These are phyloP conservation scores for Sugiyamaella boreocaroliniensis DNA, from an alignment of 805 yeast species.

Conservation along the genomic window DNA sequence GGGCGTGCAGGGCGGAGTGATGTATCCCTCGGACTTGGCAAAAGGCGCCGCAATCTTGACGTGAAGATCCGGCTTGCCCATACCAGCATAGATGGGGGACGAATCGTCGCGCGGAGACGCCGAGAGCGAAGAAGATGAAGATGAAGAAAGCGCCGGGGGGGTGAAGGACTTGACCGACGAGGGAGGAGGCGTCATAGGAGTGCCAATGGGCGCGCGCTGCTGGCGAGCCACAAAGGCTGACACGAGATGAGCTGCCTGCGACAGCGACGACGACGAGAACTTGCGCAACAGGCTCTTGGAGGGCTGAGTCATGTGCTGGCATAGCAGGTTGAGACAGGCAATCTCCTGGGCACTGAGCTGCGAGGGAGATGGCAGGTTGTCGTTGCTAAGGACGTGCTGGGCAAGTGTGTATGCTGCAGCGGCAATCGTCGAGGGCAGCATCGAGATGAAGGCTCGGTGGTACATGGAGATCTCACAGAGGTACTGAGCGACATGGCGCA, in stretches of 20 bases:
- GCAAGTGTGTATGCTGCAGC: conserved; percentile 27
- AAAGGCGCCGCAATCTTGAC: conserved; percentile 6
- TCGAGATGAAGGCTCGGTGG: conserved; percentile 26
- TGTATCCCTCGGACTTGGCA: conserved; percentile 10
- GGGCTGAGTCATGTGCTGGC: conserved; percentile 31
- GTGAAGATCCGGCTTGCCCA: background rate
- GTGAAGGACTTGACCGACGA: conserved; percentile 25
- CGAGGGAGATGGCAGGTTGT: conserved; percentile 10
- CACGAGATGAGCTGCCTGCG: conserved; percentile 31
- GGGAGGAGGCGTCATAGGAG: conserved; percentile 21
- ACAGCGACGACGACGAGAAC: conserved; percentile 29
- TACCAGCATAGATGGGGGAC: conserved; percentile 3
- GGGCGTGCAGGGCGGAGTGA: conserved; percentile 23
- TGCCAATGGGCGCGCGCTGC: conserved; percentile 6
- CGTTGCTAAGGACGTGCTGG: conserved; percentile 15
- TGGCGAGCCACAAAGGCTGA: conserved; percentile 27
- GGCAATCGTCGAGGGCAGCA: conserved; percentile 32
- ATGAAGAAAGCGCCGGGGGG: conserved; percentile 32
- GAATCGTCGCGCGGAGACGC: conserved; percentile 3
- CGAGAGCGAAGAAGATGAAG: conserved; percentile 19
- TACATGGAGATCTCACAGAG: conserved; percentile 35
- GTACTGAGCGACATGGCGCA: conserved; percentile 29
- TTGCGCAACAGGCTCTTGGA: conserved; percentile 34
- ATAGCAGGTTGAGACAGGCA: conserved; percentile 30
- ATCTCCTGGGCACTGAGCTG: conserved; percentile 21